Evolutionary conservation across 2,329 filamentous ascomycete species (phyloP).

Genomic region (Monosporascus sp.): DNA sequence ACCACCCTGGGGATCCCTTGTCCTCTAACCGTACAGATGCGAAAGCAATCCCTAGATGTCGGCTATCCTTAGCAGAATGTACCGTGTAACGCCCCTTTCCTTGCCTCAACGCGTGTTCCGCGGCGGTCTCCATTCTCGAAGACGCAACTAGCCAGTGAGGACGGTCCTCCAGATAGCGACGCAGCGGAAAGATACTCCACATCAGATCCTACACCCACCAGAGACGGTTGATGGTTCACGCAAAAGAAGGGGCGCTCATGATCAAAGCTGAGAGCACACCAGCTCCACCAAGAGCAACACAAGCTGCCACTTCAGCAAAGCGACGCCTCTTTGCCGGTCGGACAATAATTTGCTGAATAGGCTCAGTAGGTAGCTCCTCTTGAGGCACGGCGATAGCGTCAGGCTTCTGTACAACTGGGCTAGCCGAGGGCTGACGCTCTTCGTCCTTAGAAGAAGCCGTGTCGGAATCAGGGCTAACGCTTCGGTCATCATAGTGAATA

Average conservation of each 20-base stretch:
- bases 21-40: not conserved
- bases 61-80: not conserved
- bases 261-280: constrained; percentile 14
- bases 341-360: constrained; percentile 1
- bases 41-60: not conserved
- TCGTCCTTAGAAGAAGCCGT: too few species aligned
- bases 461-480: too few species aligned
- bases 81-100: not conserved
- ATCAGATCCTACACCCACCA: too few species aligned
- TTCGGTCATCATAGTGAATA: too few species aligned
- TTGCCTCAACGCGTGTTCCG: not conserved
- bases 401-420: not conserved
- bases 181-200: too few species aligned
- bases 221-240: not conserved
- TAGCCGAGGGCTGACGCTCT: not conserved
- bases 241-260: not conserved
- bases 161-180: too few species aligned
- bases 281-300: constrained; percentile 24
- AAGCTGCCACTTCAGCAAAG: constrained; percentile 24
- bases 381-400: not conserved
- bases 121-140: too few species aligned
- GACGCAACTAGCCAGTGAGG: too few species aligned
- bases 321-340: constrained; percentile 25
- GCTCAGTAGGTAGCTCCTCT: not conserved
- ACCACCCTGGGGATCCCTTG: not conserved